Evolutionary conservation across 2,329 filamentous ascomycete genomes (phyloP).

Genomic region (Colletotrichum phormii): DNA sequence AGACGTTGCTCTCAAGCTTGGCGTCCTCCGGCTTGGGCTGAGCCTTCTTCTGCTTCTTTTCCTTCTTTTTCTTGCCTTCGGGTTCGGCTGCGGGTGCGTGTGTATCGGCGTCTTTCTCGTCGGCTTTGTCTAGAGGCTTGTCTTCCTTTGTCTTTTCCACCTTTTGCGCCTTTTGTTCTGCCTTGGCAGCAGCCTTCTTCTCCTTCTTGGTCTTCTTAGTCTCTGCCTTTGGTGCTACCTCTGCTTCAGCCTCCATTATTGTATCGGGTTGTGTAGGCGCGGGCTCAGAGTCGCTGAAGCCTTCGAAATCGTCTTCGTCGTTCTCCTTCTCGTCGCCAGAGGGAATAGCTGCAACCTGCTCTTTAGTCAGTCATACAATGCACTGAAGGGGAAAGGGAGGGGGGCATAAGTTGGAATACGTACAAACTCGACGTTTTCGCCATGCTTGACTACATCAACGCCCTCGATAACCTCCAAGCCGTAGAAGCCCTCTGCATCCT

Average conservation of each 20-base stretch:
- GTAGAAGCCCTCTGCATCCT: constrained; percentile 94
- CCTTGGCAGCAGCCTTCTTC: constrained; percentile 42
- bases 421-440: constrained; percentile 69
- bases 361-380: background rate
- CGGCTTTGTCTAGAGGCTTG: constrained; percentile 2
- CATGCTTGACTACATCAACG: constrained; percentile 83
- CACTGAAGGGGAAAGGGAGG: background rate
- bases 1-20: constrained; percentile 60
- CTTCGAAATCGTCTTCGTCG: constrained; percentile 71
- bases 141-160: constrained; percentile 38
- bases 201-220: constrained; percentile 44
- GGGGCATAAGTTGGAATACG: constrained; percentile 27
- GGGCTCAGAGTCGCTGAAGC: constrained; percentile 67
- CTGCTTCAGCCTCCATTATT: constrained; percentile 45
- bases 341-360: constrained; percentile 9
- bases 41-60: constrained; percentile 47
- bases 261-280: constrained; percentile 39
- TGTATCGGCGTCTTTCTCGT: background rate
- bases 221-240: constrained; percentile 41
- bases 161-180: constrained; percentile 42
- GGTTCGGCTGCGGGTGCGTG: constrained; percentile 28
- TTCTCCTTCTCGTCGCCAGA: constrained; percentile 38
- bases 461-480: constrained; percentile 92
- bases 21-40: constrained; percentile 49
- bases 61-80: constrained; percentile 42